These are phyloP conservation scores for Solanum acaule DNA, from an alignment of 257 asterid species.

Conservation along the genomic window DNA sequence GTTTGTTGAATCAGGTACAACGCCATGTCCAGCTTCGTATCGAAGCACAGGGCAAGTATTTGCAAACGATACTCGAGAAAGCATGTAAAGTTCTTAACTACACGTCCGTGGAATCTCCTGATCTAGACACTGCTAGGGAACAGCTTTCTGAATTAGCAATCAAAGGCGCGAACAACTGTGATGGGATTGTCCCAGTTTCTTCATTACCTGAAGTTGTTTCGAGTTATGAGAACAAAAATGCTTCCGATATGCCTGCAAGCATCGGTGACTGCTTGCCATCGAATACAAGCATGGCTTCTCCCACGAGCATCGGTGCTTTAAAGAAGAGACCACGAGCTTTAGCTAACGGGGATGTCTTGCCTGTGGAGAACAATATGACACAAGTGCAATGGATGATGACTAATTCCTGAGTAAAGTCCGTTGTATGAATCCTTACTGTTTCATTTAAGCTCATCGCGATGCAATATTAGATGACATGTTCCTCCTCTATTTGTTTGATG, in stretches of 20 bases:
- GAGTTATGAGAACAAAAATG: conserved; percentile 1
- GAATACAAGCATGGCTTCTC: conserved; percentile 4
- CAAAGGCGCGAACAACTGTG: conserved; percentile 47
- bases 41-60: conserved; percentile 37
- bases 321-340: conserved; percentile 58
- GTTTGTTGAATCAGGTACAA: conserved; percentile 19
- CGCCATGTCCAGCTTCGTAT: conserved; percentile 38
- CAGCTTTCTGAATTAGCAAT: conserved; percentile 48
- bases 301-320: conserved; percentile 3
- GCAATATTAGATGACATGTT: background rate
- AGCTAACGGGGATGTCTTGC: conserved; percentile 30
- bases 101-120: conserved; percentile 13
- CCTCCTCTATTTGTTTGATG: background rate
- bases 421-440: background rate
- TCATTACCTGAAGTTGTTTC: conserved; percentile 19
- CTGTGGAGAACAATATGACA: conserved; percentile 24
- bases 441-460: background rate
- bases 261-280: conserved; percentile 9
- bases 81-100: conserved; percentile 12
- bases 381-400: conserved; percentile 67
- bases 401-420: conserved; percentile 15
- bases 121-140: conserved; percentile 54
- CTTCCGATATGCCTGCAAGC: background rate
- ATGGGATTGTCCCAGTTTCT: conserved; percentile 21
- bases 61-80: conserved; percentile 34